phyloP scores from a whole-genome alignment of 208 protist species.

The Kentomonas sorsogonicus region DNA sequence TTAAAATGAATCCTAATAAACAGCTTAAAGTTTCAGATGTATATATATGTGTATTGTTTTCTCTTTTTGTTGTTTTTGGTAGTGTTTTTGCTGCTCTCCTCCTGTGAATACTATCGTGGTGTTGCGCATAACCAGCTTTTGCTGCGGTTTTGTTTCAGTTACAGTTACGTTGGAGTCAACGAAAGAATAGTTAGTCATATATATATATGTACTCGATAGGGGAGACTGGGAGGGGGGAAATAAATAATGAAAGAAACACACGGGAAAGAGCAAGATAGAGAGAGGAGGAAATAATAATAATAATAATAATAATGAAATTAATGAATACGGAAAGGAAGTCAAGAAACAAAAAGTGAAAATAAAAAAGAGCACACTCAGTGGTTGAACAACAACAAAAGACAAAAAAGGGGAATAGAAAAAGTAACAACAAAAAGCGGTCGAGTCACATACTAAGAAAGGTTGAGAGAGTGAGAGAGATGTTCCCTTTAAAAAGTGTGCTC shows the following conservation, averaged over 20 bases:
- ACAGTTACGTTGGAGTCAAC: too few relatives aligned
- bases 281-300: constrained; percentile 13
- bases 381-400: constrained; percentile 9
- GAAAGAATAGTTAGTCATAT: too few relatives aligned
- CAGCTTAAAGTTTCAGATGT: constrained; percentile 3
- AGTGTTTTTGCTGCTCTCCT: too few relatives aligned
- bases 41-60: constrained; percentile 2
- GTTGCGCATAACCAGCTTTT: too few relatives aligned
- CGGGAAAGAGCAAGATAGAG: background rate
- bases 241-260: background rate
- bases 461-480: too few relatives aligned
- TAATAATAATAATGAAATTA: constrained; percentile 2
- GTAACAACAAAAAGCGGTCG: constrained; percentile 11
- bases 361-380: constrained; percentile 16
- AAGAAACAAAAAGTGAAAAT: constrained; percentile 19
- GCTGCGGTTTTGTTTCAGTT: too few relatives aligned
- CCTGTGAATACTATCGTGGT: too few relatives aligned
- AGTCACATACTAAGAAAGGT: background rate
- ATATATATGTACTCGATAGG: background rate
- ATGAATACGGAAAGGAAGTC: constrained; percentile 2
- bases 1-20: too few relatives aligned
- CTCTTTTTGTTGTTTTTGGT: background rate
- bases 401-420: constrained; percentile 10
- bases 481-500: too few relatives aligned
- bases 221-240: background rate